Base-by-base conservation (phyloP, 495 filamentous ascomycete genomes). In the Letharia columbiana region DNA sequence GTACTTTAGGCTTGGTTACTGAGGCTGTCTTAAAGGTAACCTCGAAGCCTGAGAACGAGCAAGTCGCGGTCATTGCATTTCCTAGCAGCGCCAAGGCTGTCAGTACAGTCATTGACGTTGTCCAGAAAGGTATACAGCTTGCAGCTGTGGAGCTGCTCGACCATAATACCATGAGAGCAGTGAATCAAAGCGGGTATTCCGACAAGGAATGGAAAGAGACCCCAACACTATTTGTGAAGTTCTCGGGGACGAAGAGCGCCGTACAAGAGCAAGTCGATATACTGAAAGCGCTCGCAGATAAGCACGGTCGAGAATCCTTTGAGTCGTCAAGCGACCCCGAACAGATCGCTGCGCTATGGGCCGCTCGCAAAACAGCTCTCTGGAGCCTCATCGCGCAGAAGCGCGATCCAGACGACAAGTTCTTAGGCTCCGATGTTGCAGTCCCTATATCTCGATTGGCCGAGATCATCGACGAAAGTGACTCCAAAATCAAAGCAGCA, bases 341-440 rank as follows among this genome's bases (percentile, higher is more conserved):
- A 10, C 83, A 88, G 69, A 81, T 81, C 77, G 73, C 76, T 40
- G 83, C 85, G 62, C 75, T 87, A 12, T 88, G 86, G 86, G 79
- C 78, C 57, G 86, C 85, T 20, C 77, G 86, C 23, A 88, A 88
- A 69, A 73, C 82, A 66, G 82, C 82, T 7, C 74, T 87, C 28
- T 87, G 82, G 83, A 83, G 80, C 68, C 79, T 86, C 6, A 82
- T 86, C 76, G 82, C 83, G 12, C 81, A 85, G 81, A 78, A 76
- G 49, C 72, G 77, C 67, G 73, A 78, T 60, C 79, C 82, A 3
- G 76, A 78, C 42, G 84, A 87, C 65, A 83, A 81, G 33, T 84
- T 88, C 57, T 86, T 86, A 83, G 86, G 85, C 13, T 87, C 86
- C 4, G 86, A 88, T 73, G 86, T 87, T 11, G 86, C 86, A 0